Evolutionary conservation across 805 yeast species (phyloP).

Genomic region (Schizosaccharomyces pombe): DNA sequence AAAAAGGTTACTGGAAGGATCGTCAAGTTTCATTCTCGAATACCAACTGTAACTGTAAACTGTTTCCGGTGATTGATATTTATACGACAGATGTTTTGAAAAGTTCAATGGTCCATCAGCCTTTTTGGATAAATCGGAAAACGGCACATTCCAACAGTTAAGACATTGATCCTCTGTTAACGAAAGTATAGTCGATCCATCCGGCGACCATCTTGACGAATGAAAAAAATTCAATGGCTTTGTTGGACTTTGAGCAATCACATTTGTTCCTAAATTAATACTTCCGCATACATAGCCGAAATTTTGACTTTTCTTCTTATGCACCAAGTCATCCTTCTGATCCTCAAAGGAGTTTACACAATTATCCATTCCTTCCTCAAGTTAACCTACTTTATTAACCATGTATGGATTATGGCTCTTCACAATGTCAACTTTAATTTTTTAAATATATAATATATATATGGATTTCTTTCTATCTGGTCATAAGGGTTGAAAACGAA

Average conservation of each 20-base stretch:
- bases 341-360: too few relatives aligned
- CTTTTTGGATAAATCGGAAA: background rate
- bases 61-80: background rate
- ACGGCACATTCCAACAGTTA: background rate
- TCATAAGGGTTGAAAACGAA: too few relatives aligned
- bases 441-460: too few relatives aligned
- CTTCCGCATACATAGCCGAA: too few relatives aligned
- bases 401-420: conserved; percentile 78
- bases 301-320: too few relatives aligned
- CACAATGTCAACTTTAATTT: conserved; percentile 83
- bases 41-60: background rate
- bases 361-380: too few relatives aligned
- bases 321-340: too few relatives aligned
- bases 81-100: background rate
- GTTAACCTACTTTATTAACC: too few relatives aligned
- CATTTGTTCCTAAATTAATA: too few relatives aligned
- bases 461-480: too few relatives aligned
- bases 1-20: background rate
- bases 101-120: background rate
- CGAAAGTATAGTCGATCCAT: background rate
- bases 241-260: too few relatives aligned
- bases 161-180: background rate
- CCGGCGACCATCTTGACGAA: background rate
- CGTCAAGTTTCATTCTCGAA: background rate
- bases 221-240: background rate